These are phyloP conservation scores for Nelumbo lutea DNA, from an alignment of 164 flowering plant genomes.

Conservation along the genomic window DNA sequence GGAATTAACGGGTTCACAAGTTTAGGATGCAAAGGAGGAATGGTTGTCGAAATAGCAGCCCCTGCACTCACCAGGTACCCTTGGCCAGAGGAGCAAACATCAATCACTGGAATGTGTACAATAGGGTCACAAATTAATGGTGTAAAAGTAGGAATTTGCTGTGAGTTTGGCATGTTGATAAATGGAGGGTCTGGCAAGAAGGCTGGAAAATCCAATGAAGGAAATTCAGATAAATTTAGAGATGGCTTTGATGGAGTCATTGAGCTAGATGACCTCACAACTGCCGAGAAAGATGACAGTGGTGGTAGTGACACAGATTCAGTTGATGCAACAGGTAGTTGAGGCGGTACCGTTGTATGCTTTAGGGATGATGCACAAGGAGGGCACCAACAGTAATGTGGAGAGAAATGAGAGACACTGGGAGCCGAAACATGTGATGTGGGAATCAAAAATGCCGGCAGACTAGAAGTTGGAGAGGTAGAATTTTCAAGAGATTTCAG, in stretches of 20 bases:
- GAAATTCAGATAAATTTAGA: slow-evolving; percentile 30
- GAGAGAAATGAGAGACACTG: slow-evolving; percentile 43
- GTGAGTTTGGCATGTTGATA: slow-evolving; percentile 35
- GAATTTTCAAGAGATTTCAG: slow-evolving; percentile 41
- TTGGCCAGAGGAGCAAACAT: slow-evolving; percentile 87
- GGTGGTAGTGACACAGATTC: slow-evolving; percentile 51
- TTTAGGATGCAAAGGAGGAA: slow-evolving; percentile 55
- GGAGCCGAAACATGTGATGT: slow-evolving; percentile 21
- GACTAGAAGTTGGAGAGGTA: slow-evolving; percentile 10
- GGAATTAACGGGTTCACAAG: slow-evolving; percentile 49
- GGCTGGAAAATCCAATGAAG: slow-evolving; percentile 58
- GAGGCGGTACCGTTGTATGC: slow-evolving; percentile 25
- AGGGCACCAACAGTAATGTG: slow-evolving; percentile 90
- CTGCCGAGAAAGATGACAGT: slow-evolving; percentile 45
- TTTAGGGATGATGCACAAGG: slow-evolving; percentile 43
- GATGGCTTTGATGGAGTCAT: slow-evolving; percentile 26
- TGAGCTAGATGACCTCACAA: slow-evolving; percentile 34
- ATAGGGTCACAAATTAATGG: slow-evolving; percentile 88
- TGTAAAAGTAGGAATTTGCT: slow-evolving; percentile 76
- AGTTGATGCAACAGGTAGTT: slow-evolving; percentile 27
- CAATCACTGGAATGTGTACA: slow-evolving; percentile 86
- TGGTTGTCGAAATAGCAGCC: slow-evolving; percentile 47
- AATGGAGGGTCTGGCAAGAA: slow-evolving; percentile 53
- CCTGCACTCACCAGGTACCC: slow-evolving; percentile 93
- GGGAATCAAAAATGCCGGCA: slow-evolving; percentile 12